A percentile compares a stretch with the other conserved stretches of the same genome.
Evolutionary conservation across 495 filamentous ascomycete genomes (phyloP).

Genomic region (Hypoxylon perforatum): DNA sequence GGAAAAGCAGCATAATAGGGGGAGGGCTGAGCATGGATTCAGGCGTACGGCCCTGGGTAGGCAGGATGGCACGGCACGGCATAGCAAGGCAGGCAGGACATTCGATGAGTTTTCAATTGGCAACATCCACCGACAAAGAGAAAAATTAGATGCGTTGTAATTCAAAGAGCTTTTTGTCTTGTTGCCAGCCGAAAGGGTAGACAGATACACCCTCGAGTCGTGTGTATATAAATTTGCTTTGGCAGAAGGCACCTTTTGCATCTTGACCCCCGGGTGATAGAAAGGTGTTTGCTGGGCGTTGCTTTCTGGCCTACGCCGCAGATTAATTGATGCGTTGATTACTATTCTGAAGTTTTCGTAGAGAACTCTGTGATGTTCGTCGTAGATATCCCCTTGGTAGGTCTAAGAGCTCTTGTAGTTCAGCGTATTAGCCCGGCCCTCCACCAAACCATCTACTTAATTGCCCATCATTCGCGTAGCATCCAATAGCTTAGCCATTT

Average conservation of each 20-base stretch:
- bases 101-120: conserved; percentile 29
- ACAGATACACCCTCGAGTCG: conserved; percentile 17
- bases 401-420: too few relatives aligned
- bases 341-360: neutral
- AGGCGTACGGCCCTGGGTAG: conserved; percentile 38
- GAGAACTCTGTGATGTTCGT: neutral
- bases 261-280: conserved; percentile 14
- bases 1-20: conserved; percentile 24
- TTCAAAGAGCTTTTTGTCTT: conserved; percentile 20
- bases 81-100: conserved; percentile 21
- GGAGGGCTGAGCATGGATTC: conserved; percentile 34
- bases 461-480: too few relatives aligned
- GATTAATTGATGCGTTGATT: neutral
- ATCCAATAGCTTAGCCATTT: too few relatives aligned
- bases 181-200: neutral
- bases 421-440: too few relatives aligned
- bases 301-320: too few relatives aligned
- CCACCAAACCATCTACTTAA: too few relatives aligned
- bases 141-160: conserved; percentile 28
- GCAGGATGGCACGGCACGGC: conserved; percentile 6
- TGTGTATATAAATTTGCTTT: conserved; percentile 38
- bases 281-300: conserved; percentile 5
- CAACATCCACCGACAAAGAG: conserved; percentile 22
- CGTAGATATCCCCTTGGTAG: too few relatives aligned
- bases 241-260: conserved; percentile 10